Evolutionary conservation across 2,329 filamentous ascomycete species (phyloP), one percentile per base, ranked within the genome.

Genomic region (Venturia effusa): DNA sequence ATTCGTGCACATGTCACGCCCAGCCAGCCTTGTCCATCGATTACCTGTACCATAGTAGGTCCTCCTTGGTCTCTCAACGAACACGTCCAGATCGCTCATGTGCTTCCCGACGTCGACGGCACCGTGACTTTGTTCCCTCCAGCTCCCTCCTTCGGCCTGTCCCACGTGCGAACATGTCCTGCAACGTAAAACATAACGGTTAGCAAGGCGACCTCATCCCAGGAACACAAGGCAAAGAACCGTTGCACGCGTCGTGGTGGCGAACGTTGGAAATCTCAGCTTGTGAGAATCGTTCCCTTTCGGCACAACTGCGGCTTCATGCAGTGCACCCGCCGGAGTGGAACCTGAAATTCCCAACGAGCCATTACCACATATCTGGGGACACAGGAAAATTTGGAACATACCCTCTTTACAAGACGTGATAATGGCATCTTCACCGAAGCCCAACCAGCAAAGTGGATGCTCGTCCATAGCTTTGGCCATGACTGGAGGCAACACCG

Each of bases 391-490:
- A 62, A 45, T 62, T 62, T 30, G 41, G 24, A 27, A 61, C 64
- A 4, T 61, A 65, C 93, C 93, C 77, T 87, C 89, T 72, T 91
- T 89, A 77, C 92, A 97, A 68, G 90, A 91, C 41, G 92, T 97
- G 71, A 97, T 87, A 68, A 99, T 96, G 67, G 88, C 88, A 70
- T 96, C 88, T 73, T 97, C 88, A 63, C 93, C 92, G 70, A 99
- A 99, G n/a, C 87, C 89, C 45, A 99, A 77, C 88, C 92, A 96
- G 74, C 86, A 90, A 57, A 96, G 80, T 62, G 92, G 92, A 75
- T 97, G 91, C 66, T 87, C 85, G 74, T 96, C 92, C 41, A 96
- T 48, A 17, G 24, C 34, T 59, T 63, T 72, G 79, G 92, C 89
- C 83, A 96, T 86, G 32, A 99, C 92, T 59, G 94, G 93, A 61